These are phyloP conservation scores for Aquanectria penicillioides DNA, from an alignment of 2,329 filamentous ascomycete species.

Conservation along the genomic window DNA sequence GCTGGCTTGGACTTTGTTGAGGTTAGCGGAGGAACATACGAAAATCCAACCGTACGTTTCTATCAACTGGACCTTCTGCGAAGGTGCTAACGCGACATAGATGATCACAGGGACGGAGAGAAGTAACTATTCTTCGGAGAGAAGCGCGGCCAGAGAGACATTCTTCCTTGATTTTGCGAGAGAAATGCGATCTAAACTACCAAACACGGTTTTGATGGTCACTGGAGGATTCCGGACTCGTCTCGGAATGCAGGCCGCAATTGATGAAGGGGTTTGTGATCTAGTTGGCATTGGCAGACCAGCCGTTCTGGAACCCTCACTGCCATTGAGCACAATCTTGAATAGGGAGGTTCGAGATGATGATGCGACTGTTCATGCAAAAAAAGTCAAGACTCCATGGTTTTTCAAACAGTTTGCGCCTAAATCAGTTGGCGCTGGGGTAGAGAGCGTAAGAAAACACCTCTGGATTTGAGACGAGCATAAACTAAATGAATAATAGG, in stretches of 20 bases:
- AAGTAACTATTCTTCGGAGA: slow-evolving; percentile 23
- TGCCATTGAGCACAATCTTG: slow-evolving; percentile 45
- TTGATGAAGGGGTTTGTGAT: slow-evolving; percentile 52
- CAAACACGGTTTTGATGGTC: slow-evolving; percentile 61
- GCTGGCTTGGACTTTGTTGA: slow-evolving; percentile 73
- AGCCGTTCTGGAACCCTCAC: slow-evolving; percentile 48
- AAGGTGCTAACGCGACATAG: slow-evolving; percentile 29
- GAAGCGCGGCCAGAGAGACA: slow-evolving; percentile 67
- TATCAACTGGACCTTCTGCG: neutral
- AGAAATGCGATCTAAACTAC: slow-evolving; percentile 57
- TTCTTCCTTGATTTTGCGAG: slow-evolving; percentile 75
- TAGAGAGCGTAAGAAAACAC: slow-evolving; percentile 31
- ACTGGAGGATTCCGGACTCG: slow-evolving; percentile 71
- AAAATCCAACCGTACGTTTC: slow-evolving; percentile 57
- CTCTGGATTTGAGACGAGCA: neutral
- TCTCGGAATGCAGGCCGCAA: slow-evolving; percentile 52
- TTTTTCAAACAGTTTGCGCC: slow-evolving; percentile 29
- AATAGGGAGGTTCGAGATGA: slow-evolving; percentile 27
- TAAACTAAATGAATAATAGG: neutral
- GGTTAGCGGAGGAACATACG: slow-evolving; percentile 71
- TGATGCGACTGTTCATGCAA: slow-evolving; percentile 23
- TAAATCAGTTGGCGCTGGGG: slow-evolving; percentile 26
- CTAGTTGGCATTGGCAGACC: slow-evolving; percentile 54
- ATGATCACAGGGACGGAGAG: slow-evolving; percentile 46
- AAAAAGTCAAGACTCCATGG: slow-evolving; percentile 26